Base-by-base conservation (phyloP, 2,329 filamentous ascomycete genomes). In the Phoma sp. region DNA sequence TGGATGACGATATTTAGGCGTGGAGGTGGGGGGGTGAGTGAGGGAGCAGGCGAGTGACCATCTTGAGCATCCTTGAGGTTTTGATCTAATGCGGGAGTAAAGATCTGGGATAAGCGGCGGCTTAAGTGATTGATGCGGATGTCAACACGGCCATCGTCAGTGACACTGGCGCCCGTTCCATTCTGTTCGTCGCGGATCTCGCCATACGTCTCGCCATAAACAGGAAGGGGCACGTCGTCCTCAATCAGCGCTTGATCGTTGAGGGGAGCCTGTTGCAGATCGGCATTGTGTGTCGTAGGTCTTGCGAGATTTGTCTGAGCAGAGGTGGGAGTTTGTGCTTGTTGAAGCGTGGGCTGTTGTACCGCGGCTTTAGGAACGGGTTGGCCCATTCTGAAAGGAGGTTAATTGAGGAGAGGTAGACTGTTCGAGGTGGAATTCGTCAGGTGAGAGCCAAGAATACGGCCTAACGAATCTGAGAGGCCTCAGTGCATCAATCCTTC, bases 1-100 rank as follows among this genome's bases (percentile, higher is more conserved):
- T 84, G 82, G 45, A 84, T 83, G 4, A 84, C 81, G 36, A 84
- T 78, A 47, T 84, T 84, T 18, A 83, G 67, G 59, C 49, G 47
- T n/a, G 51, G 42, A 53, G 36, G 36, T 25, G 36, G 36, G 14
- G 52, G 40, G 10, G 49, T 61, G 39, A 43, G 57, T 21, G 45
- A 56, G 15, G 48, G 26, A 30, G 40, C 38, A 52, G 57, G 45
- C 20, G 56, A 53, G 39, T 43, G 23, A 39, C 29, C 40, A 30
- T 60, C 50, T 64, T 59, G 40, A 23, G 30, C 62, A 47, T 21
- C 45, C 37, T 33, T 62, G 45, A 38, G 55, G 46, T 43, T 65
- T 47, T 43, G 43, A 20, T 40, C 20, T 10, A 59, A 47, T 36
- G 48, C 48, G 40, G 65, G 65, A 23, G 57, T 59, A 26, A 69